Evolutionary conservation across 805 yeast genomes (phyloP), one percentile per base, ranked within the genome.

Genomic region (Cyberlindnera maclurae): DNA sequence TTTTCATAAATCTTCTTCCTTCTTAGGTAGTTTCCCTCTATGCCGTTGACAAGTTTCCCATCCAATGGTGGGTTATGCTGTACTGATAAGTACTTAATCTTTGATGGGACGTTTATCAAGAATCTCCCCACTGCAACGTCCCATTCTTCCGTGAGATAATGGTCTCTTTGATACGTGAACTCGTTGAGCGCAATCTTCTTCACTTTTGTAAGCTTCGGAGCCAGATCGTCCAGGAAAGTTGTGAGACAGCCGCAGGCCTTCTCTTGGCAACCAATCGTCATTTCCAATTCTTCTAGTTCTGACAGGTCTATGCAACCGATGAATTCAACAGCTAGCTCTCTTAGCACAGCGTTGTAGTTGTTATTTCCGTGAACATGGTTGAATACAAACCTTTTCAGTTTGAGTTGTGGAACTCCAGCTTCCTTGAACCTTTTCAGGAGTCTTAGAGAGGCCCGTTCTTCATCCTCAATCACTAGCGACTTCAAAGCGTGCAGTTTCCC

Each of bases 1-100:
- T 59, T 55, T 17, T 67, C 66, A 48, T 70, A 80, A 11, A 82
- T 50, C 22, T 64, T 67, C 38, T 74, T 64, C 49, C 87, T 68
- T 43, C 87, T 69, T 6, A 72, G 53, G 47, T 76, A 81, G 48
- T 83, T 82, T 0, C 94, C 94, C 51, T 82, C 90, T 30, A 78
- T 71, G 2, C 86, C 85, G 54, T 81, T 83, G 13, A 58, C 63
- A 12, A 78, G 68, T 27, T 67, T 63, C 0, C 82, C 85, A 51
- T 73, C 74, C 3, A 55, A 28, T 3, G 85, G 83, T 4, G 82
- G 73, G 20, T 64, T 64, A 54, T 82, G 88, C 15, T 69, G 63
- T n/a, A 82, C 64, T 9, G 72, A 62, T 15, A 82, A 55, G 34
- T 57, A 66, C 22, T 55, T 57, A 28, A 79, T 43, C 3, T 55